Evolutionary conservation across 495 filamentous ascomycete genomes (phyloP).

Genomic region (Hyaloscypha hepaticicola): DNA sequence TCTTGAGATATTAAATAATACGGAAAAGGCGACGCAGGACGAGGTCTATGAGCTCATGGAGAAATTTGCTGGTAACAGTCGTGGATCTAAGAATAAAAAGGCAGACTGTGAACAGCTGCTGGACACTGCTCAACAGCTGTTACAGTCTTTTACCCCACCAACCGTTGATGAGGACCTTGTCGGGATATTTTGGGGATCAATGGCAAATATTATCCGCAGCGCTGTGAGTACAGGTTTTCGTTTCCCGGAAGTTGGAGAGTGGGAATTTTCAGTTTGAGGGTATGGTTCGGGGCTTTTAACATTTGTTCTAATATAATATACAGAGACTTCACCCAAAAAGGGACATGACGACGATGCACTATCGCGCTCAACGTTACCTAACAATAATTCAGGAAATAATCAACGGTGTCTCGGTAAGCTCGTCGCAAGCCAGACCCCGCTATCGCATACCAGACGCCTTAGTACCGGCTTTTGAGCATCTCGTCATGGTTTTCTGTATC

Average conservation of each 20-base stretch:
- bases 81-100: not conserved
- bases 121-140: not conserved
- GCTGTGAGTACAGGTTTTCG: not conserved
- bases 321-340: not conserved
- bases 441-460: not conserved
- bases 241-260: no score
- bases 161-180: not conserved
- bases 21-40: not conserved
- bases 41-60: not conserved
- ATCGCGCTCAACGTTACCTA: not conserved
- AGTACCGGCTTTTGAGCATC: not conserved
- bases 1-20: not conserved
- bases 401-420: not conserved
- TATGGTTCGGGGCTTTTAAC: not conserved
- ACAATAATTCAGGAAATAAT: not conserved
- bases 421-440: not conserved
- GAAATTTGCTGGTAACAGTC: not conserved
- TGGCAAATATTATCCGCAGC: not conserved
- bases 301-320: not conserved
- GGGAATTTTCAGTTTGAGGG: not conserved
- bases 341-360: not conserved
- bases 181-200: not conserved
- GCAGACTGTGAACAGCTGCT: not conserved
- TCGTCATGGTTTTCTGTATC: not conserved
- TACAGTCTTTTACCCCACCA: not conserved